Conservation (phyloP, 495 filamentous ascomycete species). For the Cryomyces minteri region DNA sequence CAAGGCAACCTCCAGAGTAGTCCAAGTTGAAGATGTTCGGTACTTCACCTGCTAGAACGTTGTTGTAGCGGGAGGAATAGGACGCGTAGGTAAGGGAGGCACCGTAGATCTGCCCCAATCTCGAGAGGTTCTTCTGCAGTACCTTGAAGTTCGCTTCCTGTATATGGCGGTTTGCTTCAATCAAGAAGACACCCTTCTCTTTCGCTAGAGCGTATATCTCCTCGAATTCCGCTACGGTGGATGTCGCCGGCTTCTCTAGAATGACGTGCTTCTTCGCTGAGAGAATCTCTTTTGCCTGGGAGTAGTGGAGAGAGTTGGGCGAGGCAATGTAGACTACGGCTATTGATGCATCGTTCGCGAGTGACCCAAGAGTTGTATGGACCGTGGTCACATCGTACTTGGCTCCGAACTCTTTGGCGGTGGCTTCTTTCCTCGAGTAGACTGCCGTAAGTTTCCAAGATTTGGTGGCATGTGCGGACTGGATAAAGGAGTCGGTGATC, state of each 20-base stretch:
- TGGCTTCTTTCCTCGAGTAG: constrained; percentile 16
- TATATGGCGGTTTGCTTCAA: constrained; percentile 21
- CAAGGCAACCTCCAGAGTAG: constrained; percentile 11
- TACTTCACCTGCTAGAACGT: constrained; percentile 11
- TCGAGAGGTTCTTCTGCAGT: constrained; percentile 4
- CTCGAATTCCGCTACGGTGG: constrained; percentile 21
- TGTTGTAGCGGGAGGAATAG: constrained; percentile 16
- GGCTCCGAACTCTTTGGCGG: constrained; percentile 12
- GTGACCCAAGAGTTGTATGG: constrained; percentile 12
- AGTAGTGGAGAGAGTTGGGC: constrained; percentile 33
- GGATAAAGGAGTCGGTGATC: constrained; percentile 20
- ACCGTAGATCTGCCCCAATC: constrained; percentile 13
- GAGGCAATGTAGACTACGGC: constrained; percentile 33
- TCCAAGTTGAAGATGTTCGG: constrained; percentile 15
- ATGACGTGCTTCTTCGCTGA: constrained; percentile 40
- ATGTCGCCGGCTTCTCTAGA: constrained; percentile 34
- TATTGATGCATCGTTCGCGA: constrained; percentile 27
- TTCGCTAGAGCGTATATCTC: constrained; percentile 18
- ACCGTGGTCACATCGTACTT: constrained; percentile 7
- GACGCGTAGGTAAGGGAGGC: constrained; percentile 16
- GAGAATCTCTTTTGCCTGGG: constrained; percentile 34
- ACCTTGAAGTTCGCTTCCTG: constrained; percentile 16
- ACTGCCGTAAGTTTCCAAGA: constrained; percentile 17
- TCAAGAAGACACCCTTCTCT: constrained; percentile 11
- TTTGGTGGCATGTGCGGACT: constrained; percentile 12